Evolutionary conservation across 1,139 yeast species (phyloP).

Genomic region (Pichia sp.): DNA sequence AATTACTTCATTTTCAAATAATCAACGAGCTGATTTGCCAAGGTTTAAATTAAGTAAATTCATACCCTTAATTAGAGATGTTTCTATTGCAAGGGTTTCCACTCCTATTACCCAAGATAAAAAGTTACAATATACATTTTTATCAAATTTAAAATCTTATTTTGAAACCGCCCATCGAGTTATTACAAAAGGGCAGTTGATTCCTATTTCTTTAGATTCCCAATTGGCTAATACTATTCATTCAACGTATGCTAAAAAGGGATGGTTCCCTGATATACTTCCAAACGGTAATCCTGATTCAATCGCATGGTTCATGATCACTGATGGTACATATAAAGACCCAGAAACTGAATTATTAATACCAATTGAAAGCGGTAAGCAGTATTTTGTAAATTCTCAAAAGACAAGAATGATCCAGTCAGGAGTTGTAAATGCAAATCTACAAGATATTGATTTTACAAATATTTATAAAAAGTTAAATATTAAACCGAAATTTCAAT

Average conservation of each 20-base stretch:
- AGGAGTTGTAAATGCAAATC: constrained; percentile 36
- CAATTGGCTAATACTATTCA: constrained; percentile 56
- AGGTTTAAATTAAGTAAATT: constrained; percentile 15
- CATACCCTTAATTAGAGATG: constrained; percentile 39
- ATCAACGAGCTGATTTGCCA: constrained; percentile 16
- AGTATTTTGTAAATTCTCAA: constrained; percentile 56
- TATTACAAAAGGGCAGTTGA: constrained; percentile 54
- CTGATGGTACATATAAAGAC: constrained; percentile 40
- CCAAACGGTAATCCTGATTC: constrained; percentile 65
- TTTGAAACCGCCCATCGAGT: constrained; percentile 57
- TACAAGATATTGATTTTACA: constrained; percentile 25
- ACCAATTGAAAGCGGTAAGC: constrained; percentile 32
- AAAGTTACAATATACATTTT: constrained; percentile 56
- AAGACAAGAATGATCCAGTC: constrained; percentile 64
- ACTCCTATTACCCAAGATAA: constrained; percentile 68
- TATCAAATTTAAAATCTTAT: constrained; percentile 53
- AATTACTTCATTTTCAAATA: constrained; percentile 8
- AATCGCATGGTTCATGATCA: constrained; percentile 77
- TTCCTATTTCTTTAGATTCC: constrained; percentile 77
- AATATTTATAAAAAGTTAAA: constrained; percentile 35
- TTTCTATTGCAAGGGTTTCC: constrained; percentile 61
- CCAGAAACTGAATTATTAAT: constrained; percentile 24
- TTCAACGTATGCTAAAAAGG: constrained; percentile 34
- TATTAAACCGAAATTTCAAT: constrained; percentile 34
- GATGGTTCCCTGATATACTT: constrained; percentile 34